Evolutionary conservation across 192 early-diverging fungal species (phyloP).

Genomic region (Backusella tuberculispora): DNA sequence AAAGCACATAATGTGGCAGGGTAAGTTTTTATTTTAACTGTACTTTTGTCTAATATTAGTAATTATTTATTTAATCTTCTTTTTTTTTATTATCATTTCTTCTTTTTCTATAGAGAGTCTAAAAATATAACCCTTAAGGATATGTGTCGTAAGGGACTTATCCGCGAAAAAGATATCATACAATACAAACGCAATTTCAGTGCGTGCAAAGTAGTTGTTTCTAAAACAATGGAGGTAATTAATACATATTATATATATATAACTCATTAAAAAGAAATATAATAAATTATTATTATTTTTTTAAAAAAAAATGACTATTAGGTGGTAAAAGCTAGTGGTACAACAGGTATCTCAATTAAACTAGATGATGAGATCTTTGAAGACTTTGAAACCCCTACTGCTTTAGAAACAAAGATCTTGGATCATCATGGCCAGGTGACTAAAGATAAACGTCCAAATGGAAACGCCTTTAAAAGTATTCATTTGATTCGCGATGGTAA

Average conservation of each 20-base stretch:
- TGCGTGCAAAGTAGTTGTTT: slow-evolving; percentile 42
- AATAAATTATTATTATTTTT: no score
- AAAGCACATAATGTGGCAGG: slow-evolving; percentile 42
- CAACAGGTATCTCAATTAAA: slow-evolving; percentile 38
- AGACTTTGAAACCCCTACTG: slow-evolving; percentile 50
- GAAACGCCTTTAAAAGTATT: slow-evolving; percentile 52
- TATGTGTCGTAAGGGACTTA: slow-evolving; percentile 44
- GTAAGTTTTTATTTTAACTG: slow-evolving; percentile 20
- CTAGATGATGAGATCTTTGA: slow-evolving; percentile 39
- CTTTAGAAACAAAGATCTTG: slow-evolving; percentile 47
- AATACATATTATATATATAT: neutral
- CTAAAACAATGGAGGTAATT: slow-evolving; percentile 42
- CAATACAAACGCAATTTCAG: slow-evolving; percentile 48
- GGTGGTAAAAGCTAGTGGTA: slow-evolving; percentile 42
- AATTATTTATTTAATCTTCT: neutral
- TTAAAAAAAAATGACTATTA: slow-evolving; percentile 7
- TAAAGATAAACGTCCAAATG: slow-evolving; percentile 49
- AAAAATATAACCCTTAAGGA: slow-evolving; percentile 48
- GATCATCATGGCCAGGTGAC: slow-evolving; percentile 46
- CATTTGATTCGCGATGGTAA: slow-evolving; percentile 37
- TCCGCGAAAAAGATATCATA: slow-evolving; percentile 40
- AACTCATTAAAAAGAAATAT: no score
- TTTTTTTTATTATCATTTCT: neutral
- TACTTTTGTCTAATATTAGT: neutral
- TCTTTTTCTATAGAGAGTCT: slow-evolving; percentile 34